Conservation (phyloP, 2,329 filamentous ascomycete species). For the Curvularia spicifera region DNA sequence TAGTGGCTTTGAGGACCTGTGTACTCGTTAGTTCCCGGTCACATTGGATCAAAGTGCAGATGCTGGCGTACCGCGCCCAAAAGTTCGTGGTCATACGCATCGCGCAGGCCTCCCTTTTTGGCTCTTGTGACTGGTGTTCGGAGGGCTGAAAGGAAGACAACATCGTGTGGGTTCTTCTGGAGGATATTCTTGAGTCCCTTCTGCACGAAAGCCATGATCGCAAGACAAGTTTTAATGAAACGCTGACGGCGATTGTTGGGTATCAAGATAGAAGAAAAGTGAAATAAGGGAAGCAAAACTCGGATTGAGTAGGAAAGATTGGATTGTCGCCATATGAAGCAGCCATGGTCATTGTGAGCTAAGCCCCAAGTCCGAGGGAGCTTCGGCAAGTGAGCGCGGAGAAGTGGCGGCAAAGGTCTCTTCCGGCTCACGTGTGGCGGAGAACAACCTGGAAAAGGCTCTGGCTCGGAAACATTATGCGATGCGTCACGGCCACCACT, state of each 20-base stretch:
- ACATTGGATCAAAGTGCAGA: conserved; percentile 49
- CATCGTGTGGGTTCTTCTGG: conserved; percentile 77
- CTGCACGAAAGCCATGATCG: conserved; percentile 54
- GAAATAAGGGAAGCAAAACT: conserved; percentile 2
- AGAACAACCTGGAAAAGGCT: conserved; percentile 14
- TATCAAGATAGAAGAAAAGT: conserved; percentile 9
- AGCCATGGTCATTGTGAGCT: conserved; percentile 34
- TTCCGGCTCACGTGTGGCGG: conserved; percentile 28
- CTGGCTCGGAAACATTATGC: conserved; percentile 14
- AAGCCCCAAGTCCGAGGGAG: conserved; percentile 35
- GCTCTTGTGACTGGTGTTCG: conserved; percentile 86
- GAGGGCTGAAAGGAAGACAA: conserved; percentile 88
- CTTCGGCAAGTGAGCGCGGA: conserved; percentile 46
- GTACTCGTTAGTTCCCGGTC: conserved; percentile 8
- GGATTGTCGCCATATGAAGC: conserved; percentile 19
- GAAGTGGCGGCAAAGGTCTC: conserved; percentile 35
- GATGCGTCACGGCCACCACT: not conserved
- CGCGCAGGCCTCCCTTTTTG: conserved; percentile 82
- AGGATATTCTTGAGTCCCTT: conserved; percentile 78
- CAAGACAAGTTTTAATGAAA: conserved; percentile 14
- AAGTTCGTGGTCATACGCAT: conserved; percentile 89
- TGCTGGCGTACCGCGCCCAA: conserved; percentile 63
- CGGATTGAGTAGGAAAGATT: conserved; percentile 9
- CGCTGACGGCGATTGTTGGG: conserved; percentile 17
- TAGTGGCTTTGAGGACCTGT: conserved; percentile 68